A percentile compares a stretch with the other conserved stretches of the same genome.
These are phyloP conservation scores for Rhododendron simsii DNA, from an alignment of 148 eudicot genomes.

Conservation along the genomic window DNA sequence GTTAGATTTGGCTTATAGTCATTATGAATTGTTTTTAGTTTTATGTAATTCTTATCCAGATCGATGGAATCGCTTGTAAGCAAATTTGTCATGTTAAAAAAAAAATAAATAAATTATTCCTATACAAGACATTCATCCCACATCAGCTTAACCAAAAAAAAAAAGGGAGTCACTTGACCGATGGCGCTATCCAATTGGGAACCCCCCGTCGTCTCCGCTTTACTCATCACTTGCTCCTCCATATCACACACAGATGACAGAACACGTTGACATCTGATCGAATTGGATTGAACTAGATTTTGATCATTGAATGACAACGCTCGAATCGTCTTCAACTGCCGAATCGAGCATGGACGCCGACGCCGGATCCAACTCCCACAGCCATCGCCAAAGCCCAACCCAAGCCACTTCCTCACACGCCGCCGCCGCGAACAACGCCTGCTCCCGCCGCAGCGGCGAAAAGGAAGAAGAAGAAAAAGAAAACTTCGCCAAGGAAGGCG, in stretches of 20 bases:
- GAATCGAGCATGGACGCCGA: slow-evolving; percentile 21
- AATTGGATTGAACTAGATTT: not conserved
- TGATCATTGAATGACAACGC: slow-evolving; percentile 15
- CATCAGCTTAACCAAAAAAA: no score
- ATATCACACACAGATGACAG: not conserved
- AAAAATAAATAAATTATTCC: no score
- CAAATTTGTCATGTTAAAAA: no score
- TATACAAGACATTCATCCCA: no score
- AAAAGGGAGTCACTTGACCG: no score
- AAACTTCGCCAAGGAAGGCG: not conserved
- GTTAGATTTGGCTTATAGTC: no score
- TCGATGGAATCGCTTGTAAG: no score
- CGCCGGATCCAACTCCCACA: not conserved
- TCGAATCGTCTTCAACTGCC: slow-evolving; percentile 5
- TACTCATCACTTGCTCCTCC: no score
- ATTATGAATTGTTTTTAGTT: no score
- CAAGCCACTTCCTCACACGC: not conserved
- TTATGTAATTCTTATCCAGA: no score
- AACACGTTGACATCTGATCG: not conserved
- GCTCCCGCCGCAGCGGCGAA: not conserved
- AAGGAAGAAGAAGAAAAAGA: not conserved
- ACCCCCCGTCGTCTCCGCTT: no score
- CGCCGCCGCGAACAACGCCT: not conserved
- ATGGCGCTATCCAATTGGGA: no score
- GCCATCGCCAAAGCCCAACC: slow-evolving; percentile 6